These are phyloP conservation scores for Lachnum nothofagi DNA, from an alignment of 2,329 filamentous ascomycete species.

Conservation along the genomic window DNA sequence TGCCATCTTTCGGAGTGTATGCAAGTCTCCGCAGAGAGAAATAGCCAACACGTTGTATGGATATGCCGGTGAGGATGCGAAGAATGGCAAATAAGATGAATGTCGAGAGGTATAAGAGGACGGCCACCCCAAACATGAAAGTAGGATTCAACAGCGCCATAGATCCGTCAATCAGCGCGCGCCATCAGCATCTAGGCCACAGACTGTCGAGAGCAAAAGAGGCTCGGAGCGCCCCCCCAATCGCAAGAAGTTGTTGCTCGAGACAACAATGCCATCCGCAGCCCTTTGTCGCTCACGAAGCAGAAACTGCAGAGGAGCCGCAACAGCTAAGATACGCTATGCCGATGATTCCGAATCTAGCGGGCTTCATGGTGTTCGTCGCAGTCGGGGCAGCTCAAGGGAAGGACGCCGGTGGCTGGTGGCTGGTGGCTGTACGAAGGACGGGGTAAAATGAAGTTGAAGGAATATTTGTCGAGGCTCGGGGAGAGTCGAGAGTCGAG, in stretches of 20 bases:
- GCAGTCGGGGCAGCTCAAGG: too few species aligned
- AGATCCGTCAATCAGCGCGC: slow-evolving; percentile 16
- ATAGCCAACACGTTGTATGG: slow-evolving; percentile 91
- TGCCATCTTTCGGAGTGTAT: slow-evolving; percentile 82
- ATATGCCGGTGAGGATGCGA: slow-evolving; percentile 87
- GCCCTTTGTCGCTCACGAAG: background rate
- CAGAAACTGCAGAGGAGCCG: background rate
- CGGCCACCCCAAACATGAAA: slow-evolving; percentile 78
- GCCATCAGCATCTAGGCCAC: slow-evolving; percentile 18
- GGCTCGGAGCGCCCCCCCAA: slow-evolving; percentile 3
- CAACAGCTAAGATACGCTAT: background rate
- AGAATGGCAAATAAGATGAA: slow-evolving; percentile 92
- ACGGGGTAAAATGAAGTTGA: too few species aligned
- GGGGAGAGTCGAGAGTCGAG: too few species aligned
- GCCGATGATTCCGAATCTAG: background rate
- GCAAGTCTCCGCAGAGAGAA: slow-evolving; percentile 85
- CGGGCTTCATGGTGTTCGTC: too few species aligned
- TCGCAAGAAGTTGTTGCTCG: slow-evolving; percentile 3
- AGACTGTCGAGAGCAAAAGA: background rate
- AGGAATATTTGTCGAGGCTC: too few species aligned
- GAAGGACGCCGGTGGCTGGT: too few species aligned
- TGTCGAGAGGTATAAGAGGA: slow-evolving; percentile 82
- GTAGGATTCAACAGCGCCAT: slow-evolving; percentile 67
- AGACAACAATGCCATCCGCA: slow-evolving; percentile 17
- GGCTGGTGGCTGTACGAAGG: too few species aligned